phyloP scores from a whole-genome alignment of 805 yeast species.

The Kluyveromyces wickerhamii region DNA sequence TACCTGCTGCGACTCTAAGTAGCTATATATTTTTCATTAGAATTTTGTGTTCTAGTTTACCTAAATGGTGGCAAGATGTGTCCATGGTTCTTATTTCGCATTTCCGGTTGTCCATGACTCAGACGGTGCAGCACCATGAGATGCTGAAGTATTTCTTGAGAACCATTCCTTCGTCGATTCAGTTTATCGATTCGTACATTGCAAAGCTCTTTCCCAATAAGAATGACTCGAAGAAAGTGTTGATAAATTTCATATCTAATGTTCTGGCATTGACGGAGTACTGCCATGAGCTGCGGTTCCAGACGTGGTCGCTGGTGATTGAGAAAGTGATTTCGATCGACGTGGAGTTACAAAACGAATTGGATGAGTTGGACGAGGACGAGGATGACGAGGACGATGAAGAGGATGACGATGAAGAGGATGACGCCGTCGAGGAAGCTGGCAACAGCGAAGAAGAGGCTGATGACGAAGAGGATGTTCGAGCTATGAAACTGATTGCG shows the following conservation, averaged over 20 bases:
- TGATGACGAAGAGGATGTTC: conserved; percentile 20
- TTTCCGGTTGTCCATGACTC: conserved; percentile 35
- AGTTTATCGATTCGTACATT: conserved; percentile 51
- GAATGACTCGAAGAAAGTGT: conserved; percentile 44
- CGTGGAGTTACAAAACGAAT: conserved; percentile 82
- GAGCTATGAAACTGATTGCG: too few species aligned
- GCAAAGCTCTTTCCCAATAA: conserved; percentile 72
- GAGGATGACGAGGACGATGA: conserved; percentile 49
- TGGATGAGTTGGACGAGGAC: conserved; percentile 77
- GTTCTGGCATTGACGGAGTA: conserved; percentile 52
- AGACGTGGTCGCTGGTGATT: conserved; percentile 71
- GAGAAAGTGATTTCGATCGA: conserved; percentile 81
- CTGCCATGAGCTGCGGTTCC: conserved; percentile 66
- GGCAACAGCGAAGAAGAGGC: conserved; percentile 24
- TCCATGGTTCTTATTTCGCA: conserved; percentile 57
- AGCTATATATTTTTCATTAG: conserved; percentile 64
- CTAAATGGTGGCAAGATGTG: conserved; percentile 88
- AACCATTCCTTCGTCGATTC: conserved; percentile 75
- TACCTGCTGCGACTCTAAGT: conserved; percentile 37
- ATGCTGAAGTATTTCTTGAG: conserved; percentile 56
- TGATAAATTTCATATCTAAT: conserved; percentile 60
- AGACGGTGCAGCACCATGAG: conserved; percentile 50
- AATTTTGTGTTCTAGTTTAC: conserved; percentile 75
- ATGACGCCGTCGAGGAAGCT: conserved; percentile 28
- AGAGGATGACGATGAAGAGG: conserved; percentile 30